Evolutionary conservation across 2,329 filamentous ascomycete species (phyloP), one percentile per base, ranked within the genome.

Genomic region (Colletotrichum lentis): DNA sequence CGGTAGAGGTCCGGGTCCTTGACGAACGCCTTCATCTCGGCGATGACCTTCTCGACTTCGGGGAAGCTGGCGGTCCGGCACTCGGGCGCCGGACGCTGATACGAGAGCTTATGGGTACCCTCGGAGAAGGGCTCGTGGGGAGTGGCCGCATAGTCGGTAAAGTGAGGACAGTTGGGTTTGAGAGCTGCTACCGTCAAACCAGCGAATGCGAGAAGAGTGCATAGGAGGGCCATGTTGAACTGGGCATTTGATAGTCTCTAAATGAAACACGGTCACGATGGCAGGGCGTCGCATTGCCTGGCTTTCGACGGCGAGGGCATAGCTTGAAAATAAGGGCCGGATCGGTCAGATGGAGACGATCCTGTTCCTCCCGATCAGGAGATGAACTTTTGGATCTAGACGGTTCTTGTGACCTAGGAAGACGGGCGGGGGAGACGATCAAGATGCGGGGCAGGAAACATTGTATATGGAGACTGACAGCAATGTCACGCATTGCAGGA

Each of bases 61-160:
- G 89, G 85, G 2, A 92, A 92, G 70, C 87, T 87, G 81, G 96
- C 96, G 1, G 92, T 96, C 59, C 94, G 90, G 77, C 94, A 97
- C 73, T 87, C 85, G 59, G 85, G 81, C 1, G 85, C 85, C 0
- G 95, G 95, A 35, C 95, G 87, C 81, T 96, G 93, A 77, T 86
- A 96, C 1, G 93, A 91, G 10, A 97, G 87, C 64, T 87, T 82
- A 76, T 96, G 86, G 8, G 87, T 88, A 14, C 95, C 94, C n/a
- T 85, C 80, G 71, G 92, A 96, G 73, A 89, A 88, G 1, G 95
- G 95, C 43, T 84, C 81, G 76, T 95, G 91, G 22, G 70, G 71
- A 12, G 76, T 54, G 16, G 64, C 67, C 22, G 78, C 77, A 57
- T 79, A 80, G 57, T 74, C 63, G 56, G 77, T 76, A 65, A 77